These are phyloP conservation scores for Aegilops bicornis DNA, from an alignment of 176 grass and related monocot genomes.

Conservation along the genomic window DNA sequence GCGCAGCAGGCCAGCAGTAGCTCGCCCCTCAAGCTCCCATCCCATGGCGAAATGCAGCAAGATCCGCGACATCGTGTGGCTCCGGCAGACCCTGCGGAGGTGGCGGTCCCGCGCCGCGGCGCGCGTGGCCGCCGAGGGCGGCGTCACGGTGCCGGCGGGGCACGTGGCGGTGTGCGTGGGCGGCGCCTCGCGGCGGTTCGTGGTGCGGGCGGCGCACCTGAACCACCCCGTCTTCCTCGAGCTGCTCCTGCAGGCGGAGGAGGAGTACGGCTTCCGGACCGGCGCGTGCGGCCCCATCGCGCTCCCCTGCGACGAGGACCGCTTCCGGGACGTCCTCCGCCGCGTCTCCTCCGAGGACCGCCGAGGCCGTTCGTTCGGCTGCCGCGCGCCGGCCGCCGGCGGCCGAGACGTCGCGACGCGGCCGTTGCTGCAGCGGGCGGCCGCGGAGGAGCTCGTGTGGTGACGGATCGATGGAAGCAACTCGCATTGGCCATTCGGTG, in stretches of 20 bases:
- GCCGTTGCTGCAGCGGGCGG: neutral
- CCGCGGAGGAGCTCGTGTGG: neutral
- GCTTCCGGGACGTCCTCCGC: conserved; percentile 71
- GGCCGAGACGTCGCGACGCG: neutral
- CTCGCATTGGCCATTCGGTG: neutral
- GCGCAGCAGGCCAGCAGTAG: neutral
- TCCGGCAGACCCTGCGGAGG: conserved; percentile 68
- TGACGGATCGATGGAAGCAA: neutral
- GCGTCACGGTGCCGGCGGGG: conserved; percentile 47
- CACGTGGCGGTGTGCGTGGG: conserved; percentile 86
- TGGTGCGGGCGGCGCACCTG: conserved; percentile 75
- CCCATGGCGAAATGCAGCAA: conserved; percentile 87
- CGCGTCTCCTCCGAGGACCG: conserved; percentile 46
- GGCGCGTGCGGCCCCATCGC: conserved; percentile 49
- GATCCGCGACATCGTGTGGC: conserved; percentile 82
- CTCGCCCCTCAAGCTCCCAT: conserved; percentile 19
- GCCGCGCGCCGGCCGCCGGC: neutral
- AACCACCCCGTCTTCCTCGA: conserved; percentile 88
- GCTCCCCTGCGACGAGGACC: conserved; percentile 81
- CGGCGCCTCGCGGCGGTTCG: conserved; percentile 62
- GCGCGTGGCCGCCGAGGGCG: neutral
- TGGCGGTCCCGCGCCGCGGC: conserved; percentile 67
- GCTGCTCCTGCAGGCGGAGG: conserved; percentile 83
- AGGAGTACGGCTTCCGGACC: conserved; percentile 75
- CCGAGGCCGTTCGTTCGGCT: conserved; percentile 26